Evolutionary conservation across 345 rosid genomes (phyloP), one percentile per base, ranked within the genome.

Genomic region (Noccaea caerulescens): DNA sequence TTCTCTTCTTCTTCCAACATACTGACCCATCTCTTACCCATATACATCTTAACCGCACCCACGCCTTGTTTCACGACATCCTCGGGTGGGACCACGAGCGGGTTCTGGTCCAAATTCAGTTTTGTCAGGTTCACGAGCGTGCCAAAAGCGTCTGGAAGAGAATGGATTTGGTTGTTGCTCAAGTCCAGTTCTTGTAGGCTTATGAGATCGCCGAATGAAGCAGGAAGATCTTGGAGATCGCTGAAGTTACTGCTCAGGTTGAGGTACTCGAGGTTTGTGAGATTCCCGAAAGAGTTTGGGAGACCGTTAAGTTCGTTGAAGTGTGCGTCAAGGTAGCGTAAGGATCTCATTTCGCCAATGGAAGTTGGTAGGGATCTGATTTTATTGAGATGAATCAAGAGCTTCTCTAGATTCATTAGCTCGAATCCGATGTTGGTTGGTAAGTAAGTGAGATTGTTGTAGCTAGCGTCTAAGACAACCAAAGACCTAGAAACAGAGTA

Each of bases 381-480:
- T 80, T 92, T 92, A 84, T 89, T 92, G 77, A 87, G 76, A 69
- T 88, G 90, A 23, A 92, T 73, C 2, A 73, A 71, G 18, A 92
- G 87, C 79, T 63, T 87, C 71, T 84, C 84, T 23, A 92, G 87
- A 34, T 80, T 81, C 46, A 80, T 78, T 74, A 87, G 59, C 68
- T 84, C 98, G 69, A 69, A 71, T 34, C 98, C 98, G 10, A 92
- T 86, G 77, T 92, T 87, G 13, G 98, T 89, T 20, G 98, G 98
- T 84, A 92, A 86, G 75, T 85, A 87, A 0, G 90, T 69, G 45
- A 92, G 84, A 46, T 67, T 74, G 76, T 92, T 92, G 84, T 87
- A 89, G 81, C 96, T 87, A n/a, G 78, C 89, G 63, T 92, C 92
- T 80, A 92, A 77, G 59, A 87, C 88, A 66, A 87, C 83, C 75